Evolutionary conservation across 2,329 filamentous ascomycete genomes (phyloP).

Genomic region (Neofusicoccum parvum): DNA sequence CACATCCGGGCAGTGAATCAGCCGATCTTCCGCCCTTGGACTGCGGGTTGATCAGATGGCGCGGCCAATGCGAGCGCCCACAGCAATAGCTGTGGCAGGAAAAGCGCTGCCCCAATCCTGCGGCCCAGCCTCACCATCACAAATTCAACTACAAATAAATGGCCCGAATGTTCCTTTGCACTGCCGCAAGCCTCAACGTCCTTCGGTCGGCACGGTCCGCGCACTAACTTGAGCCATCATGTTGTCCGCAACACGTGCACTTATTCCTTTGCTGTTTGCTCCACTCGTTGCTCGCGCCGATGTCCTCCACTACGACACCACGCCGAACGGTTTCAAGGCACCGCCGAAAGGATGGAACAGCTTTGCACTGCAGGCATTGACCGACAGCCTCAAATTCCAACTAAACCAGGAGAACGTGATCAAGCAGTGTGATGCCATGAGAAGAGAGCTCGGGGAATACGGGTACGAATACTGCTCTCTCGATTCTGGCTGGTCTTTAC

Average conservation of each 20-base stretch:
- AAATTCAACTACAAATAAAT: no score
- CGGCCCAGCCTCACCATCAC: no score
- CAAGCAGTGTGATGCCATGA: slow-evolving; percentile 27
- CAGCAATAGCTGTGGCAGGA: not conserved
- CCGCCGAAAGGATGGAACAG: slow-evolving; percentile 31
- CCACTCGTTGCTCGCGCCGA: not conserved
- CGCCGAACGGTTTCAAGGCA: slow-evolving; percentile 27
- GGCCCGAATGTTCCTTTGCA: not conserved
- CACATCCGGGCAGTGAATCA: not conserved
- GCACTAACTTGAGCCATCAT: not conserved
- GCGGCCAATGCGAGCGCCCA: slow-evolving; percentile 1
- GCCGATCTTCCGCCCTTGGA: not conserved
- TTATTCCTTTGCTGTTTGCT: not conserved
- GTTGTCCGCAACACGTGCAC: not conserved
- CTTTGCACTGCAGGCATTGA: slow-evolving; percentile 28
- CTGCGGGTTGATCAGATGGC: not conserved
- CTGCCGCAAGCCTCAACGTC: not conserved
- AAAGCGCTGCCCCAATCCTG: no score
- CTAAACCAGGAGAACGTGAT: slow-evolving; percentile 27
- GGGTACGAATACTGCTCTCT: slow-evolving; percentile 32
- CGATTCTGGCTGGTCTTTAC: slow-evolving; percentile 32
- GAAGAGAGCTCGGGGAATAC: slow-evolving; percentile 19
- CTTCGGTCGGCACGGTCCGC: not conserved
- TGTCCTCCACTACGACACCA: slow-evolving; percentile 14
- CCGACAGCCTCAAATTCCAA: slow-evolving; percentile 22